Evolutionary conservation across 139 green algal species (phyloP).

Genomic region (Bryopsis sp.): DNA sequence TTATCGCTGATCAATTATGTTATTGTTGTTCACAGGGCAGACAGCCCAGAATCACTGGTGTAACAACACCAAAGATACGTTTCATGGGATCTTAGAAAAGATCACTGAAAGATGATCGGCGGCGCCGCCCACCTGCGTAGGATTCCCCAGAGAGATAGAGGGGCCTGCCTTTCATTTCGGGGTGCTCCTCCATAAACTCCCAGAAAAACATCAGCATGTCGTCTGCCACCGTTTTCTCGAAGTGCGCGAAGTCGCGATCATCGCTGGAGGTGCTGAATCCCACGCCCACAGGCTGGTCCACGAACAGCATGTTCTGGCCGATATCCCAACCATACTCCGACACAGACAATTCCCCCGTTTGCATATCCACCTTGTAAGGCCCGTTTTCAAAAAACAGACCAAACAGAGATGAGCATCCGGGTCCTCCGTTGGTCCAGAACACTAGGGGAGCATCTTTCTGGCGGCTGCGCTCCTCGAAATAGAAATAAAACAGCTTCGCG

Average conservation of each 20-base stretch:
- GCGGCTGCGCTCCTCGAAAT: slow-evolving; percentile 49
- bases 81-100: too few relatives aligned
- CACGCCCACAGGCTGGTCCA: slow-evolving; percentile 89
- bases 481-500: slow-evolving; percentile 80
- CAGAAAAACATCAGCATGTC: slow-evolving; percentile 95
- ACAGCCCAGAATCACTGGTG: too few relatives aligned
- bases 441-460: slow-evolving; percentile 38
- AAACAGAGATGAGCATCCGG: slow-evolving; percentile 85
- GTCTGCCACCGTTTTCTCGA: slow-evolving; percentile 53
- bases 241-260: slow-evolving; percentile 30
- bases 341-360: slow-evolving; percentile 42
- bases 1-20: too few relatives aligned
- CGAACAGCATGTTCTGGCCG: slow-evolving; percentile 55
- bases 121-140: too few relatives aligned
- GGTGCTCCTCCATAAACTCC: slow-evolving; percentile 63
- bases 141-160: slow-evolving; percentile 86
- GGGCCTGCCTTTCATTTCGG: slow-evolving; percentile 49
- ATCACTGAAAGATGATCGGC: too few relatives aligned
- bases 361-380: slow-evolving; percentile 65
- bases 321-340: slow-evolving; percentile 59
- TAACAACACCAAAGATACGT: too few relatives aligned
- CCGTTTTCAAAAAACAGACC: slow-evolving; percentile 86
- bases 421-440: slow-evolving; percentile 78
- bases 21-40: too few relatives aligned
- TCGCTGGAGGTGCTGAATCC: slow-evolving; percentile 76